These are phyloP conservation scores for Pharus latifolius DNA, from an alignment of 176 grass and related monocot genomes.

Conservation along the genomic window DNA sequence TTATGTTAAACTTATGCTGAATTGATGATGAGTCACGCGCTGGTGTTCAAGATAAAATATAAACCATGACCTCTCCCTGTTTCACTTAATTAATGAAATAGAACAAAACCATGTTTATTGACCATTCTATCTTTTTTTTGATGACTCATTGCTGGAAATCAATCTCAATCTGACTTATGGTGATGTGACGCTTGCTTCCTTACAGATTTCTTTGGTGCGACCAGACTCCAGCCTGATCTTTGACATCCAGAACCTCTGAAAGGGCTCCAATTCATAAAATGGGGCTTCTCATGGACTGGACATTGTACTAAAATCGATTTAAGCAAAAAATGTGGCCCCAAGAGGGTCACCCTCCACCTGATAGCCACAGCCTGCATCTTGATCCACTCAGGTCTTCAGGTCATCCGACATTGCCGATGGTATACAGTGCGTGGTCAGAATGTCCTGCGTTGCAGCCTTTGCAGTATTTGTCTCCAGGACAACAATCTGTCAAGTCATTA, in stretches of 20 bases:
- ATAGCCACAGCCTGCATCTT: neutral
- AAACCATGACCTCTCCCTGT: neutral
- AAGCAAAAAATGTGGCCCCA: constrained; percentile 12
- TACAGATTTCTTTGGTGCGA: neutral
- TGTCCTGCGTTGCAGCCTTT: constrained; percentile 80
- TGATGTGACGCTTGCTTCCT: neutral
- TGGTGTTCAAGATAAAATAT: neutral
- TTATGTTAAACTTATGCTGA: constrained; percentile 1
- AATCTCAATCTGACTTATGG: constrained; percentile 9
- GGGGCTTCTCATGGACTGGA: neutral
- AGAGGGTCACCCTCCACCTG: neutral
- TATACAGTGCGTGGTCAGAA: constrained; percentile 88
- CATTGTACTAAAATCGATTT: neutral
- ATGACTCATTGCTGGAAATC: neutral
- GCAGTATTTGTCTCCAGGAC: constrained; percentile 83
- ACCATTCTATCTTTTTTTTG: constrained; percentile 5
- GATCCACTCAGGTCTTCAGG: constrained; percentile 47
- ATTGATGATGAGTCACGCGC: too few relatives aligned
- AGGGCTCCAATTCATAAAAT: neutral
- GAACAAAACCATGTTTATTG: neutral
- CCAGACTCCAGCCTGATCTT: neutral
- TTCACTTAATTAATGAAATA: constrained; percentile 12
- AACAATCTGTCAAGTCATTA: constrained; percentile 76
- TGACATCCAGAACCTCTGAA: neutral
- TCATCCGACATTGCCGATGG: constrained; percentile 82